Base-by-base conservation (phyloP, 805 yeast genomes). In the Zygoascus tannicola region DNA sequence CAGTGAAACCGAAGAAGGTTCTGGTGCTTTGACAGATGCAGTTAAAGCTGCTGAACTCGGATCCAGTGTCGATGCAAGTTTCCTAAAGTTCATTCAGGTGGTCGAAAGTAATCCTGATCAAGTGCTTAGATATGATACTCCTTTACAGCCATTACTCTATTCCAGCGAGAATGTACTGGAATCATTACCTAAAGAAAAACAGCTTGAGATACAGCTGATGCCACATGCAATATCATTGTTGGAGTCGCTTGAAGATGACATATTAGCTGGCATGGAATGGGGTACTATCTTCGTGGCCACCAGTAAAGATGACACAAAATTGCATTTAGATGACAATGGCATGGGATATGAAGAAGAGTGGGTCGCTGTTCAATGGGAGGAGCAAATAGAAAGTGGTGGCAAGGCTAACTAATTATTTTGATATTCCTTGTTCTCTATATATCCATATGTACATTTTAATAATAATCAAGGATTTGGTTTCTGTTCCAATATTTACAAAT, bases 251-350 rank as follows among this genome's bases (percentile, higher is more conserved):
- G 69, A 68, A 35, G 66, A 60, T 40, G 65, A 53, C 56, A 60
- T 45, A 54, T 66, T 83, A 2, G 76, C 76, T 30, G 97, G 97
- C 10, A 90, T 90, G 94, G 94, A 90, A 50, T 92, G 98, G 98
- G 97, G 97, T 1, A 84, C 97, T 0, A 83, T 92, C 23, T 66
- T 85, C 21, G 83, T 90, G 1, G 85, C 96, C 0, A 87, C 85
- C 52, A 62, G 64, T 5, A 80, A 76, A 50, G 94, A 85, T 57
- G 76, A 67, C 48, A 63, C 69, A 14, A 60, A 64, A 2, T 21
- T 37, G 21, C 49, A 60, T 21, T 62, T 77, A 37, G 87, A 82
- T 49, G 73, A 65, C 5, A 68, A 76, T 45, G 74, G 76, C 35
- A 87, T 85, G n/a, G 95, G 85, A 0, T 85, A 85, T 54, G 74